Evolutionary conservation across 805 yeast species (phyloP), one percentile per base, ranked within the genome.

Genomic region (Grigorovia transvaalensis): DNA sequence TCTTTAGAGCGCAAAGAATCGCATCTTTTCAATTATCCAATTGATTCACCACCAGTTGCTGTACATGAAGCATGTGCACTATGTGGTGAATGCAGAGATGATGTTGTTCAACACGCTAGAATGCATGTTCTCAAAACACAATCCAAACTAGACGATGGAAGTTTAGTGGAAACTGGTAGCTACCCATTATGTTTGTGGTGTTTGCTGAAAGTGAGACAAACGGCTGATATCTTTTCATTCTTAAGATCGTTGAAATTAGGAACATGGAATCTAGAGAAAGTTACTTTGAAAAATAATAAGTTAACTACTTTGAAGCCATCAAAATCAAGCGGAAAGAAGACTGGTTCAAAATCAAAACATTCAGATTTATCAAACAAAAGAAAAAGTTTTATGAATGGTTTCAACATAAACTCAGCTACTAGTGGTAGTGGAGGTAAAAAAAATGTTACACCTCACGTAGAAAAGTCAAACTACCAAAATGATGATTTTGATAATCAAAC

Each of bases 111-210:
- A 57, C 89, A 87, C 67, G 84, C 91, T 1, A 77, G 98, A 56
- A 68, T 88, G 56, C 86, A 89, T 64, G 76, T 78, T 51, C 70
- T 90, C 62, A 82, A 81, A 56, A 70, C 78, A 50, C 68, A 74
- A 61, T 57, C 62, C 11, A 63, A 60, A 23, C 63, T 60, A 8
- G 69, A 66, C 17, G 68, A 67, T 50, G 66, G 68, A 6, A 56
- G 59, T 7, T 50, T 60, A 3, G 45, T 61, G 2, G 57, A 67
- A 9, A 55, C 64, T 2, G 63, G 67, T 54, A 72, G 70, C 47
- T 84, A 84, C 61, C 85, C 95, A 15, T 72, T 90, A 38, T 91
- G 97, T 64, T 82, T 84, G 54, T 82, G 81, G 59, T 91, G 98
- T 68, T 74, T 93, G 46, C 74, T 82, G 50, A 82, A 88, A 61